Base-by-base conservation (phyloP, 495 filamentous ascomycete species). In the Bryoglossum gracile region DNA sequence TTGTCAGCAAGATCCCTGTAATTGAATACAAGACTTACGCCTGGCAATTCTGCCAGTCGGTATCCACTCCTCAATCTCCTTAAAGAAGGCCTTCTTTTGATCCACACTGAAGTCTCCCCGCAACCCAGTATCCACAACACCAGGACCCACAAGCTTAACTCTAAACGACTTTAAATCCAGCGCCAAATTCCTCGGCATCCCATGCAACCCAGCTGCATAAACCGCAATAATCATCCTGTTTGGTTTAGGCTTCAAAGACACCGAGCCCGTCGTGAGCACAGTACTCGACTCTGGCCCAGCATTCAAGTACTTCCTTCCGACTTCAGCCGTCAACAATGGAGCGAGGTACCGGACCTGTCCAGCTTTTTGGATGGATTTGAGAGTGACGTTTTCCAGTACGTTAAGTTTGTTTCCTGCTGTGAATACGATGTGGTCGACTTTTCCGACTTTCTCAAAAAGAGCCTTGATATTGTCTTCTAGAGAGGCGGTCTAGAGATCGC, bases 381-480 rank as follows among this genome's bases (percentile, higher is more conserved):
- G 48, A 1, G 64, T 68, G 4, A 72, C 30, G 13, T 74, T 66
- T 6, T 59, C 56, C 1, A 50, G 50, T 4, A 69, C 43, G 8
- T 59, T 16, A 1, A 75, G 66, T 3, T 59, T 47, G 44, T 81
- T 65, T 8, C 69, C 80, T 0, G 83, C 81, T 0, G 81, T 84
- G 65, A 67, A 76, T 47, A 81, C 72, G 22, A 86, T 67, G 53
- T 86, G 83, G 61, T 85, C 68, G 46, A 85, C 51, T 25, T 62
- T 62, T 18, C 65, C 40, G 14, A 61, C 58, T 5, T 65, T 60
- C 1, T 65, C 34, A 46, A 84, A 72, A 6, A 83, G 65, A 0
- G 45, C 35, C 14, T 67, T 64, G 10, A 84, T 59, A 26, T 68
- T 64, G 1, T 65, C 51, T 42, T 81, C 70, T 3, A 77, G 54